Percentiles rank a stretch among this genome's conserved stretches.
These are phyloP conservation scores for Erythrobasidium hasegawianum DNA, from an alignment of 1,284 basidiomycete species.

Conservation along the genomic window DNA sequence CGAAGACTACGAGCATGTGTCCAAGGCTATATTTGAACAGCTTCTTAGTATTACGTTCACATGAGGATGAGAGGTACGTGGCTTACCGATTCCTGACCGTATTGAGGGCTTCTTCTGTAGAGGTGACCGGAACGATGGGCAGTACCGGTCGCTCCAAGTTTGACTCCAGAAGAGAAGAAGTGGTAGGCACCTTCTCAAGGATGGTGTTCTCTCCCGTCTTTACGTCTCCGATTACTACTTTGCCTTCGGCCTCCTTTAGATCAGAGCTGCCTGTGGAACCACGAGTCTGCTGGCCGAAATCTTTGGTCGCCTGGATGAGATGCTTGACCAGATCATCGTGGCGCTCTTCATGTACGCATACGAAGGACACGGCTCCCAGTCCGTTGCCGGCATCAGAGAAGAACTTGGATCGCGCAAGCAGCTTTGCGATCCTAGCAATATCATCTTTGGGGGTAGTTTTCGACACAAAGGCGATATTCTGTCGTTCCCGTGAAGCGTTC, in stretches of 20 bases:
- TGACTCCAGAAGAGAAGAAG: background rate
- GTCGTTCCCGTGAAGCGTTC: background rate
- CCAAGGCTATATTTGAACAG: too few species aligned
- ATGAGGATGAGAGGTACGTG: too few species aligned
- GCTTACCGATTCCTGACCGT: background rate
- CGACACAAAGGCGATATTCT: slow-evolving; percentile 5
- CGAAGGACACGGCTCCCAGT: background rate
- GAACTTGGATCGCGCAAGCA: slow-evolving; percentile 1
- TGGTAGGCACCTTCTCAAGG: background rate
- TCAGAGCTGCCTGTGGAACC: too few species aligned
- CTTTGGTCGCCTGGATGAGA: background rate
- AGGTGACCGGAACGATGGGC: background rate
- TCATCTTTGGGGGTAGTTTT: background rate
- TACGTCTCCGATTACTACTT: too few species aligned
- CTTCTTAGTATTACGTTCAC: too few species aligned
- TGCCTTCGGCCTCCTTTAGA: too few species aligned
- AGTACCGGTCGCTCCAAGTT: background rate
- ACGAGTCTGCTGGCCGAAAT: background rate
- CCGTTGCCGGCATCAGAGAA: background rate
- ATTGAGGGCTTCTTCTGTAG: slow-evolving; percentile 4
- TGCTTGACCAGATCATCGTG: slow-evolving; percentile 4
- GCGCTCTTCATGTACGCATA: background rate
- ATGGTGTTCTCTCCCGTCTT: background rate
- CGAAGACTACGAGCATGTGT: background rate
- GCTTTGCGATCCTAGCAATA: background rate